Conservation (phyloP, 2,329 filamentous ascomycete genomes). For the Nothophoma quercina region DNA sequence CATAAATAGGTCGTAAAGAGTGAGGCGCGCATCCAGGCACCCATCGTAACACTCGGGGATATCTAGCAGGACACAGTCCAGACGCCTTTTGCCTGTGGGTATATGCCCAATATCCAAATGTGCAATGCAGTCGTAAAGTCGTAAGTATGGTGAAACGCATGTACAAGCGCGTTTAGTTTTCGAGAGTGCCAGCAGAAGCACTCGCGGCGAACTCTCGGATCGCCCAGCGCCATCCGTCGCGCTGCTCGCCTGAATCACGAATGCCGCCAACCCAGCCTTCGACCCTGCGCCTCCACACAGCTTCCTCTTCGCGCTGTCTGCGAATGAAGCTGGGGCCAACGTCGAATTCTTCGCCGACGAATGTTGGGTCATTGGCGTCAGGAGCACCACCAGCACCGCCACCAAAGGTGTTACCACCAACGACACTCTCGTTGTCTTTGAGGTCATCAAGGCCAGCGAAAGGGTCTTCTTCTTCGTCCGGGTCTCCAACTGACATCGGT, state of each 20-base stretch:
- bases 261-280: constrained; percentile 79
- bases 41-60: constrained; percentile 48
- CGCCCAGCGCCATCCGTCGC: constrained; percentile 77
- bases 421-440: constrained; percentile 66
- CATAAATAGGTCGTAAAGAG: constrained; percentile 47
- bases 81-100: constrained; percentile 38
- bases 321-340: constrained; percentile 93
- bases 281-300: constrained; percentile 87
- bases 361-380: constrained; percentile 40
- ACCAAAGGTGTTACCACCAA: constrained; percentile 33
- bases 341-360: constrained; percentile 94
- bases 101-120: constrained; percentile 32
- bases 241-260: constrained; percentile 51
- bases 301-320: constrained; percentile 89
- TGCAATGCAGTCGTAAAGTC: constrained; percentile 44
- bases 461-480: constrained; percentile 89
- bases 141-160: constrained; percentile 32
- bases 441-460: constrained; percentile 96
- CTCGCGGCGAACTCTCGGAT: constrained; percentile 59
- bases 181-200: constrained; percentile 29
- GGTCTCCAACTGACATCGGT: constrained; percentile 61
- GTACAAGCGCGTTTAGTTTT: constrained; percentile 25
- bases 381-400: constrained; percentile 30
- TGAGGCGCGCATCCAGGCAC: constrained; percentile 42
- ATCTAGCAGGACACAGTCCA: constrained; percentile 35